Evolutionary conservation across 345 rosid genomes (phyloP).

Genomic region (Orychophragmus violaceus): DNA sequence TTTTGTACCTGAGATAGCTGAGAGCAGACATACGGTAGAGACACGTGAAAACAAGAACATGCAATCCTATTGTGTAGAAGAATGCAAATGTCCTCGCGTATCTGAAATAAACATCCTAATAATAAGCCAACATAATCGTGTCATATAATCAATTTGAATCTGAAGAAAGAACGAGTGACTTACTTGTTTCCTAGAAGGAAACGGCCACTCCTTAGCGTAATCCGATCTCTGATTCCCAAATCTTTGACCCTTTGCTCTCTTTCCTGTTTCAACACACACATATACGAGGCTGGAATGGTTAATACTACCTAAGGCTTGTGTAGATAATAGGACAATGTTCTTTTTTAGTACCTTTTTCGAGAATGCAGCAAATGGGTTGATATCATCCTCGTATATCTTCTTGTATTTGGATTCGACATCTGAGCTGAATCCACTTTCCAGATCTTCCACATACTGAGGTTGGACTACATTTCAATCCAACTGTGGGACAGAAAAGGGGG

Average conservation of each 20-base stretch:
- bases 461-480: constrained; percentile 1
- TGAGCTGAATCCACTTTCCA: constrained; percentile 88
- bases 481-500: neutral
- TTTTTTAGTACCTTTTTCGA: constrained; percentile 62
- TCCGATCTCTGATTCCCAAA: constrained; percentile 90
- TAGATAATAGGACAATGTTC: neutral
- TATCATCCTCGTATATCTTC: constrained; percentile 96
- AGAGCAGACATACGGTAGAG: constrained; percentile 94
- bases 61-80: constrained; percentile 90
- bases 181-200: constrained; percentile 95
- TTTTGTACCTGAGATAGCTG: constrained; percentile 78
- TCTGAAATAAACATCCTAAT: constrained; percentile 38
- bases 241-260: constrained; percentile 96
- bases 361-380: constrained; percentile 97
- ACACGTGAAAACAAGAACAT: constrained; percentile 86
- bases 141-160: neutral
- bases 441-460: constrained; percentile 69
- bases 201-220: constrained; percentile 91
- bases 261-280: constrained; percentile 42
- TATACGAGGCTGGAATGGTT: neutral
- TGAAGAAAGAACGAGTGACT: constrained; percentile 13
- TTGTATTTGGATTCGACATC: constrained; percentile 98
- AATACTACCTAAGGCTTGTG: neutral
- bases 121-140: neutral
- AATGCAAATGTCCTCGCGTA: constrained; percentile 88